Conservation (phyloP, 352 stramenopile genomes). For the Chloridella minuta region DNA sequence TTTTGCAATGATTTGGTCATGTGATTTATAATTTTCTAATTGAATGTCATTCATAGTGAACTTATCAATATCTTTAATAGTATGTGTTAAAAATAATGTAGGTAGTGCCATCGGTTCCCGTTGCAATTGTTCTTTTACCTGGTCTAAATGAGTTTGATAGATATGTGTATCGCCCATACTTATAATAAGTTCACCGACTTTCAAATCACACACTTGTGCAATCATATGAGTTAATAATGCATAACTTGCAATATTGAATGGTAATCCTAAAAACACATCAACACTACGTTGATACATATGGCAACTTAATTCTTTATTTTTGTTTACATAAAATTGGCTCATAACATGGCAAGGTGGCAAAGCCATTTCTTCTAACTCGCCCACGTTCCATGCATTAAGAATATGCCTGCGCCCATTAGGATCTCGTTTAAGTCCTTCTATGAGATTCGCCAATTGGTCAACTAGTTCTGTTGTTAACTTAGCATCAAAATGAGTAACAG, state of each 20-base stretch:
- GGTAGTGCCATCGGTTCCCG: conserved; percentile 30
- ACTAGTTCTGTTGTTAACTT: conserved; percentile 88
- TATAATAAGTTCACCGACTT: conserved; percentile 88
- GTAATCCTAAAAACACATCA: conserved; percentile 95
- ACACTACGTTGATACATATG: conserved; percentile 94
- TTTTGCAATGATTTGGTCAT: too few relatives aligned
- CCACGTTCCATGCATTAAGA: conserved; percentile 79
- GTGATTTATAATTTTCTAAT: too few relatives aligned
- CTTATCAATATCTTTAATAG: conserved; percentile 41
- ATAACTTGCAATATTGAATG: conserved; percentile 99
- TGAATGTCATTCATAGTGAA: too few relatives aligned
- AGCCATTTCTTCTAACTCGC: conserved; percentile 72
- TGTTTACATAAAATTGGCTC: conserved; percentile 45
- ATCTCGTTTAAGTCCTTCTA: conserved; percentile 80
- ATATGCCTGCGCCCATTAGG: conserved; percentile 87
- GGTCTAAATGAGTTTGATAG: conserved; percentile 94
- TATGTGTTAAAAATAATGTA: too few relatives aligned
- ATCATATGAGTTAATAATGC: conserved; percentile 75
- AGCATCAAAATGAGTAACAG: conserved; percentile 83
- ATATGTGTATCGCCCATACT: conserved; percentile 95
- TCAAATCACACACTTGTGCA: conserved; percentile 51
- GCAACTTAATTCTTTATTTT: conserved; percentile 43
- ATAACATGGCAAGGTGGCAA: conserved; percentile 78
- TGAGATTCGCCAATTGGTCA: conserved; percentile 75
- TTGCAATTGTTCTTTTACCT: conserved; percentile 70